Evolutionary conservation across 1,284 basidiomycete species (phyloP), one percentile per base, ranked within the genome.

Genomic region (Omphalotus olearius): DNA sequence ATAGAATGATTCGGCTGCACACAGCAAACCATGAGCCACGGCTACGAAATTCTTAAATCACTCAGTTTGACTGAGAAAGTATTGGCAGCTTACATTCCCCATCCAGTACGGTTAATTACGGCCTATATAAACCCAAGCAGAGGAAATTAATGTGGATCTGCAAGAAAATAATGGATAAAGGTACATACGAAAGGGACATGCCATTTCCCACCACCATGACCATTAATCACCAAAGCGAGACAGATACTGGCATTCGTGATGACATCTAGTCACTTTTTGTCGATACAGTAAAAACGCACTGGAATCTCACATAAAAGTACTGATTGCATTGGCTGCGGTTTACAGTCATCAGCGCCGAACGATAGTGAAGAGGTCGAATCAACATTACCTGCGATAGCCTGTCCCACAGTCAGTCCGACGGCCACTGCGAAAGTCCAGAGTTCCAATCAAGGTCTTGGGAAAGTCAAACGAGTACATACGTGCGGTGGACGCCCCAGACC

Each of bases 191-290:
- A 66, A 18, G 64, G 63, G 11, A 66, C 57, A 51, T 65, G 62
- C 65, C 65, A 66, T 51, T 63, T 63, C 23, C 62, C 65, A 17
- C 64, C 65, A n/a, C 58, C 64, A 14, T 62, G 61, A 2, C 65
- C 65, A 45, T 58, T 66, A 13, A 60, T 50, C 7, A 65, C 59
- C 16, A 66, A 50, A 10, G 59, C 61, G n/a, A 62, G 35, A 46
- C 57, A 58, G 16, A 66, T 64, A 16, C 64, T 65, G 20, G n/a
- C 39, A 17, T 6, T 13, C 38, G 9, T 36, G 17, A 33, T 30
- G 28, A 33, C 30, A 45, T 14, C 5, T 30, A 50, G 47, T 26
- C 9, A 28, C 14, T 18, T 6, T 4, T 4, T 14, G 37, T n/a
- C 25, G 16, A n/a, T 25, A 14, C 42, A 30, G 25, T 37, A 13